A percentile compares a stretch with the other conserved stretches of the same genome.
phyloP scores from a whole-genome alignment of 78 protist genomes.

The Paulinella micropora region DNA sequence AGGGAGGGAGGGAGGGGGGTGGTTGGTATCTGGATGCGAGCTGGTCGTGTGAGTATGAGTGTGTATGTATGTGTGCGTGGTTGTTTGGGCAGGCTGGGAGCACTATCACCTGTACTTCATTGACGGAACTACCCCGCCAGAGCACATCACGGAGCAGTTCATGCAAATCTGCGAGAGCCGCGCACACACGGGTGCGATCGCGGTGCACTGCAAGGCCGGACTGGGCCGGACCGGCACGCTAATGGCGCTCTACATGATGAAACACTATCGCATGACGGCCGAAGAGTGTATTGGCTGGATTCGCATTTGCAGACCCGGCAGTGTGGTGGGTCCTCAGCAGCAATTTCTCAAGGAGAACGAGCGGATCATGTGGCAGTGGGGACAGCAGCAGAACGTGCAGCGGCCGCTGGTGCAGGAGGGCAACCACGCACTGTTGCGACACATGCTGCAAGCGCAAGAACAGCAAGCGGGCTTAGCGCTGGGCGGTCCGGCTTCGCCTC shows the following conservation, averaged over 20 bases:
- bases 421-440: no score
- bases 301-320: constrained; percentile 66
- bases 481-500: no score
- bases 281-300: constrained; percentile 53
- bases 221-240: constrained; percentile 67
- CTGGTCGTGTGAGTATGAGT: no score
- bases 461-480: no score
- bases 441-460: no score
- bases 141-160: constrained; percentile 30
- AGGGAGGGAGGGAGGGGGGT: no score
- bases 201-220: constrained; percentile 52
- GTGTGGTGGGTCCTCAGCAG: constrained; percentile 77
- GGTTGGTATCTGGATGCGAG: no score
- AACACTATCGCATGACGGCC: constrained; percentile 50
- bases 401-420: no score
- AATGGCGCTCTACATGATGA: constrained; percentile 56
- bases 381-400: no score
- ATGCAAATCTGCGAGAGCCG: constrained; percentile 31
- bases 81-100: constrained; percentile 18
- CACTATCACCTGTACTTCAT: constrained; percentile 49
- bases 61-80: no score
- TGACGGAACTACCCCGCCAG: constrained; percentile 58
- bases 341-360: no score
- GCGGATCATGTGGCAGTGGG: no score
- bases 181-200: constrained; percentile 14